These are phyloP conservation scores for Wallemia hederae DNA, from an alignment of 1,284 basidiomycete species.

Conservation along the genomic window DNA sequence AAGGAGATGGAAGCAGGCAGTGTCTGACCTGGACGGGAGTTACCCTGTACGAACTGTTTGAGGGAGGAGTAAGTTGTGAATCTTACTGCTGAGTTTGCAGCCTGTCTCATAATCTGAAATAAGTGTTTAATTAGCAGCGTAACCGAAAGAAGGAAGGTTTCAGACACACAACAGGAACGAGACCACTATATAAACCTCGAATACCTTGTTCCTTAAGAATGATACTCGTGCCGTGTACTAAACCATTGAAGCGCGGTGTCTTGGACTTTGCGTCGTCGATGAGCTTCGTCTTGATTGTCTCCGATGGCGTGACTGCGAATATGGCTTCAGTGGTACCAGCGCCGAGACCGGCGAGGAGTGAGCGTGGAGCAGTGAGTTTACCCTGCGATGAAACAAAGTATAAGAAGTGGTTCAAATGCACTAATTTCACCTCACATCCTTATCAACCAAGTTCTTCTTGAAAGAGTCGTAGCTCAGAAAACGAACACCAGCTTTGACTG, in stretches of 20 bases:
- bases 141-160: not conserved
- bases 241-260: conserved; percentile 57
- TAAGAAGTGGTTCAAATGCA: not conserved
- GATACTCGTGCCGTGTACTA: conserved; percentile 50
- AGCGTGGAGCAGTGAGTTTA: conserved; percentile 55
- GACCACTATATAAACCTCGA: conserved; percentile 53
- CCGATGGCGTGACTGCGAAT: conserved; percentile 83
- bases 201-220: conserved; percentile 63
- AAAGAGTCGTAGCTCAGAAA: conserved; percentile 88
- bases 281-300: conserved; percentile 98
- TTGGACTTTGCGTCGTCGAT: conserved; percentile 75
- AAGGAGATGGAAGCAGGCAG: conserved; percentile 74
- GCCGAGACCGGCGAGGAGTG: conserved; percentile 64
- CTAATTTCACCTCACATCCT: conserved; percentile 26
- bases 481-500: conserved; percentile 69
- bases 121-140: conserved; percentile 1
- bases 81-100: conserved; percentile 84
- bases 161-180: conserved; percentile 59
- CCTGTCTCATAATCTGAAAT: conserved; percentile 73
- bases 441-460: conserved; percentile 53
- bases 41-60: conserved; percentile 71
- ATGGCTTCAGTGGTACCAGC: conserved; percentile 85
- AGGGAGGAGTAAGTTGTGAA: conserved; percentile 84
- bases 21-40: conserved; percentile 46
- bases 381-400: conserved; percentile 26